Evolutionary conservation across 257 asterid genomes (phyloP).

Genomic region (Nicotiana undulata): DNA sequence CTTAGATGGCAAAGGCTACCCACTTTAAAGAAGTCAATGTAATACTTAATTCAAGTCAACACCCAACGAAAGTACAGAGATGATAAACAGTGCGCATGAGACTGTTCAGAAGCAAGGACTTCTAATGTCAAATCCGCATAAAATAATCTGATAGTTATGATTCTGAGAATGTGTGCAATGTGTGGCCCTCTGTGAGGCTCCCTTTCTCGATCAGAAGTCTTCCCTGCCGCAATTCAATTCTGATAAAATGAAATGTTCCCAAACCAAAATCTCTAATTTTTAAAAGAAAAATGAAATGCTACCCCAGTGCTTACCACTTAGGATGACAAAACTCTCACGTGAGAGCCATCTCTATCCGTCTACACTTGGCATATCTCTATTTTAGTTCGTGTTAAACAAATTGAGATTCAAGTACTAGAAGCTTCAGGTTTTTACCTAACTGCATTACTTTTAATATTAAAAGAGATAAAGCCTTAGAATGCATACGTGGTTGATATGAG

Average conservation of each 20-base stretch:
- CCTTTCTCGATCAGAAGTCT: background rate
- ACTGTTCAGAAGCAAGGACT: background rate
- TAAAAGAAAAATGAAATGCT: background rate
- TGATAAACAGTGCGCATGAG: background rate
- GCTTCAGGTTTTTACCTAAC: background rate
- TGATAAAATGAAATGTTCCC: background rate
- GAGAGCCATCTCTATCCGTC: background rate
- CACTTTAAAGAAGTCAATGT: background rate
- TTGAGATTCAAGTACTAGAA: background rate
- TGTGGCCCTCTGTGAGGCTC: background rate
- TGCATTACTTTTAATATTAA: background rate
- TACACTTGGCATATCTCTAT: background rate
- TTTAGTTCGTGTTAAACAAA: background rate
- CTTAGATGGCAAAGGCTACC: background rate
- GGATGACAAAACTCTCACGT: too few species aligned
- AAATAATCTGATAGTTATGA: background rate
- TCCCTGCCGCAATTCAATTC: background rate
- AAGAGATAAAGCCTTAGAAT: constrained; percentile 1
- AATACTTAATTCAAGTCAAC: background rate
- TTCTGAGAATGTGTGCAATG: background rate
- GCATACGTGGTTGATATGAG: constrained; percentile 45
- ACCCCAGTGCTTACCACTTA: background rate
- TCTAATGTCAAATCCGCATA: background rate
- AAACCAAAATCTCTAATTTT: background rate
- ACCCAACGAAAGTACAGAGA: background rate